These are phyloP conservation scores for Hypoxylon sp. DNA, from an alignment of 2,329 filamentous ascomycete species.

Conservation along the genomic window DNA sequence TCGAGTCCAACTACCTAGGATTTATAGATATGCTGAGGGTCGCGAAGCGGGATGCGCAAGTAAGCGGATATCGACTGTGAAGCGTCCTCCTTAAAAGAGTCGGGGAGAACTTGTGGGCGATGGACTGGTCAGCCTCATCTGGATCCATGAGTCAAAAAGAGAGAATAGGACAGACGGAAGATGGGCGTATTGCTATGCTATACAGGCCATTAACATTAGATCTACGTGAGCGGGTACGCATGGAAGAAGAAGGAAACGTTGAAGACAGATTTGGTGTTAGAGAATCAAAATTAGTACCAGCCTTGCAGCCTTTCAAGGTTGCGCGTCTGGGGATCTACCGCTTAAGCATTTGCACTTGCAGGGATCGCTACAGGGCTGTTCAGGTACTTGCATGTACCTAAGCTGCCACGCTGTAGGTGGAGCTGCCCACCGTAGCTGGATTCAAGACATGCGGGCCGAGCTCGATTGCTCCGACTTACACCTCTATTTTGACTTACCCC, in stretches of 20 bases:
- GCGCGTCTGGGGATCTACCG: constrained; percentile 8
- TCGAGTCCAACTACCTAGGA: constrained; percentile 23
- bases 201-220: constrained; percentile 23
- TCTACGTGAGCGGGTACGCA: not conserved
- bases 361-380: constrained; percentile 29
- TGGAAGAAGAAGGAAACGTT: not conserved
- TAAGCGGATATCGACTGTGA: not conserved
- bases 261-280: constrained; percentile 15
- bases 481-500: too few relatives aligned
- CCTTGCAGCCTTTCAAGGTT: constrained; percentile 26
- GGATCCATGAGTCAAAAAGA: constrained; percentile 16
- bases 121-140: constrained; percentile 8
- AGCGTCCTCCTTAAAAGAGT: constrained; percentile 8
- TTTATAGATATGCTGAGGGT: too few relatives aligned
- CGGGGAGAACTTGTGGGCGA: constrained; percentile 8
- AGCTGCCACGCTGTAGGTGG: too few relatives aligned
- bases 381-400: constrained; percentile 17
- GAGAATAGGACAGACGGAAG: constrained; percentile 8
- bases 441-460: constrained; percentile 8
- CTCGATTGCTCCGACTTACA: not conserved
- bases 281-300: constrained; percentile 15
- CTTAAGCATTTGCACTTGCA: constrained; percentile 30
- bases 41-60: constrained; percentile 16
- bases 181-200: constrained; percentile 8
- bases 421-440: not conserved